Base-by-base conservation (phyloP, 1,284 basidiomycete genomes). In the Phellopilus nigrolimitatus region DNA sequence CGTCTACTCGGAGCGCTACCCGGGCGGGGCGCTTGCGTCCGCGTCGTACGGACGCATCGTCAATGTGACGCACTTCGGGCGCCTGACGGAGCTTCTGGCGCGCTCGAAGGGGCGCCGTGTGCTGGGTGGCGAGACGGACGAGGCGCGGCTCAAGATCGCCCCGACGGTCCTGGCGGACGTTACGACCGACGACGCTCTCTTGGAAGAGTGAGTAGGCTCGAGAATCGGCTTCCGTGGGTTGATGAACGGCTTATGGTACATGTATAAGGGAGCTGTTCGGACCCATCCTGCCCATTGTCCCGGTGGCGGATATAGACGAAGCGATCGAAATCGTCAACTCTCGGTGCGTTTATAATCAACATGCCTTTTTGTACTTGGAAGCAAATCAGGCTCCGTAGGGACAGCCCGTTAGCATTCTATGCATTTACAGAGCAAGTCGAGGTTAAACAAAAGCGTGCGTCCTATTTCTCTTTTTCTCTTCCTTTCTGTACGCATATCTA, bases 221-320 rank as follows among this genome's bases (percentile, higher is more conserved):
- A n/a, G n/a, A n/a, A n/a, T n/a, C n/a, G n/a, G n/a, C n/a, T n/a
- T n/a, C n/a, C n/a, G n/a, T n/a, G n/a, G n/a, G n/a, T n/a, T n/a
- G n/a, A n/a, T n/a, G n/a, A n/a, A n/a, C n/a, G n/a, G n/a, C n/a
- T n/a, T n/a, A n/a, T n/a, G n/a, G n/a, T n/a, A n/a, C n/a, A n/a
- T n/a, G n/a, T n/a, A n/a, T n/a, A n/a, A 80, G 78, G 44, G 84
- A 87, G 63, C 67, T 83, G 10, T 86, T 89, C 62, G 87, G 83
- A 0, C 85, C 86, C 71, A n/a, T n/a, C n/a, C n/a, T n/a, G n/a
- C n/a, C n/a, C n/a, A n/a, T n/a, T n/a, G n/a, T n/a, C n/a, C n/a
- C 82, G 1, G 73, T 87, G 7, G 74, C 78, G 48, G 67, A 71
- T 52, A 59, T 75, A 10, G 72, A 79, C n/a, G 70, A 72, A 4